Base-by-base conservation (phyloP, 139 green algal species). In the Coelastrella sp. region DNA sequence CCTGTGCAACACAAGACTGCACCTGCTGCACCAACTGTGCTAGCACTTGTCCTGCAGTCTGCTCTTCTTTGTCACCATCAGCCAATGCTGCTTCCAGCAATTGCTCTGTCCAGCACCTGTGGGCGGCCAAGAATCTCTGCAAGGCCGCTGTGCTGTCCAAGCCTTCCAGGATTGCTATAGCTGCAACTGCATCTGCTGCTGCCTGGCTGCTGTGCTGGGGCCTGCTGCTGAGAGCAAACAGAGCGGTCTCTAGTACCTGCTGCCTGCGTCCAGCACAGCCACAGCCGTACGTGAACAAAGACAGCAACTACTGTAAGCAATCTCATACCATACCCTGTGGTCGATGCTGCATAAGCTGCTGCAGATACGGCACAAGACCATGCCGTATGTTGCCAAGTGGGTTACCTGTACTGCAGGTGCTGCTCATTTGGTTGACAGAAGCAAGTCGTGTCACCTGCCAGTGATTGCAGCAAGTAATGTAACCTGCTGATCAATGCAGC, bases 161-260 rank as follows among this genome's bases (percentile, higher is more conserved):
- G 6, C 65, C 76, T 49, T 96, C 82, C 63, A 97, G 89, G 8
- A 87, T 70, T 1, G 90, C 93, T 11, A 92, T 49, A 4, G 94
- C 94, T 19, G 92, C 93, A 61, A 96, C 60, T 20, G 95, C 93
- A 66, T 94, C 92, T 14, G 94, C 95, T n/a, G 93, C 95, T 57
- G 90, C 63, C 0, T 80, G 59, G 0, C 90, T 85, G 57, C 11
- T 49, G 73, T 95, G 88, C 11, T 66, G 59, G 12, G 82, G 60
- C 22, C 93, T 84, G 6, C 49, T 78, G 56, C 57, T 82, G 68
- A 98, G 93, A 72, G 90, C 87, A 7, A 90, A 78, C 14, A 66
- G 61, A n/a, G 93, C 93, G 0, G 78, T 66, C 11, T 94, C 92
- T 27, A 92, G 83, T 7, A 98, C 95, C 78, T 99, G 95, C n/a